These are phyloP conservation scores for Termitomyces bulborhizus DNA, from an alignment of 768 basidiomycete species.

Conservation along the genomic window DNA sequence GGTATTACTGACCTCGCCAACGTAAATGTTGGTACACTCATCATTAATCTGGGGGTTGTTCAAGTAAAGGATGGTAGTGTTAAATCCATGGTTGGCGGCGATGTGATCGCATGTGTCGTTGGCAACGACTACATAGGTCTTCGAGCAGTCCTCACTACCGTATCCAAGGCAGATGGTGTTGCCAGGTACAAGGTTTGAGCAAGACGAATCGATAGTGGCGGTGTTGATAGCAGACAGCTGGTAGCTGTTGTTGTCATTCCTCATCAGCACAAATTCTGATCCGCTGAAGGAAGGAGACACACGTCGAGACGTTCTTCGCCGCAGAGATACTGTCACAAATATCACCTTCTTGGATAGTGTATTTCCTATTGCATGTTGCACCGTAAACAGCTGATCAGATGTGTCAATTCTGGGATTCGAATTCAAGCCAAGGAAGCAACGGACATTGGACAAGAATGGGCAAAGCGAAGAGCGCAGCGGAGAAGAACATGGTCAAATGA, in stretches of 20 bases:
- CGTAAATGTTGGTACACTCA: constrained; percentile 60
- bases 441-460: constrained; percentile 41
- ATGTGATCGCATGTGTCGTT: constrained; percentile 60
- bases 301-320: constrained; percentile 58
- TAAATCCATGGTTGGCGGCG: constrained; percentile 30
- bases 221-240: constrained; percentile 66
- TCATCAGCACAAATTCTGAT: constrained; percentile 1
- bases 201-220: constrained; percentile 39
- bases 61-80: constrained; percentile 43
- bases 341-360: constrained; percentile 52
- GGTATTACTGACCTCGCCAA: constrained; percentile 56
- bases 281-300: constrained; percentile 16
- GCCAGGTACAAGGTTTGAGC: constrained; percentile 53
- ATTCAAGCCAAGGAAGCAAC: constrained; percentile 8
- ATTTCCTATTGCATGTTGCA: constrained; percentile 48
- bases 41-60: constrained; percentile 74
- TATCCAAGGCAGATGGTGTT: constrained; percentile 56
- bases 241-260: constrained; percentile 38
- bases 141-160: constrained; percentile 52
- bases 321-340: constrained; percentile 67
- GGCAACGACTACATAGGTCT: constrained; percentile 47
- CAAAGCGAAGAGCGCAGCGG: constrained; percentile 37
- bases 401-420: background rate
- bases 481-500: constrained; percentile 20
- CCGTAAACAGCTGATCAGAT: constrained; percentile 25